Evolutionary conservation across 495 filamentous ascomycete species (phyloP).

Genomic region (Hypoxylon lienhwacheense): DNA sequence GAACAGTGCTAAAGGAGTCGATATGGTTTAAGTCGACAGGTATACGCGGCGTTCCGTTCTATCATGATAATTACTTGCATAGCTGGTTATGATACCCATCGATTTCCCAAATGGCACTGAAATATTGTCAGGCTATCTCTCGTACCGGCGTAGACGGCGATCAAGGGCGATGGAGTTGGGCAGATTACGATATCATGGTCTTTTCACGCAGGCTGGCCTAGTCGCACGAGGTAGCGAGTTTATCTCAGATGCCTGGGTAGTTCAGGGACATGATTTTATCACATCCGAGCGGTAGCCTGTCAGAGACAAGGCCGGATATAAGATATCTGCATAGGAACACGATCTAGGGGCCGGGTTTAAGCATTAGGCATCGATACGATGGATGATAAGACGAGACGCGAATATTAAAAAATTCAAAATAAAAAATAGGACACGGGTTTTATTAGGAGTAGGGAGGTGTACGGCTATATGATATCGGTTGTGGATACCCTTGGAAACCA

Average conservation of each 20-base stretch:
- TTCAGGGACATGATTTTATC: constrained; percentile 11
- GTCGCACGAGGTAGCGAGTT: constrained; percentile 5
- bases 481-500: constrained; percentile 36
- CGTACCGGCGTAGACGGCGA: constrained; percentile 6
- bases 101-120: constrained; percentile 11
- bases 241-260: constrained; percentile 18
- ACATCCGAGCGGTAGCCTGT: constrained; percentile 7
- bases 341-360: constrained; percentile 13
- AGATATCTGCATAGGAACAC: not conserved
- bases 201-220: constrained; percentile 12
- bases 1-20: constrained; percentile 5
- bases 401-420: no score
- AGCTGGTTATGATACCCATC: constrained; percentile 30
- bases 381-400: constrained; percentile 23
- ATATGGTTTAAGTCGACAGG: constrained; percentile 25
- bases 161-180: constrained; percentile 7
- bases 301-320: constrained; percentile 1
- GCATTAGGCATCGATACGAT: constrained; percentile 25
- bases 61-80: constrained; percentile 21
- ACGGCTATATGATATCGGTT: constrained; percentile 41
- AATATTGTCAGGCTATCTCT: constrained; percentile 6
- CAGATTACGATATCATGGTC: constrained; percentile 15
- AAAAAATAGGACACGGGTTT: constrained; percentile 29
- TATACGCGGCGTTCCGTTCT: constrained; percentile 27
- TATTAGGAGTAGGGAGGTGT: constrained; percentile 31